Conservation (phyloP, 768 basidiomycete genomes). For the Myochromella boudieri region DNA sequence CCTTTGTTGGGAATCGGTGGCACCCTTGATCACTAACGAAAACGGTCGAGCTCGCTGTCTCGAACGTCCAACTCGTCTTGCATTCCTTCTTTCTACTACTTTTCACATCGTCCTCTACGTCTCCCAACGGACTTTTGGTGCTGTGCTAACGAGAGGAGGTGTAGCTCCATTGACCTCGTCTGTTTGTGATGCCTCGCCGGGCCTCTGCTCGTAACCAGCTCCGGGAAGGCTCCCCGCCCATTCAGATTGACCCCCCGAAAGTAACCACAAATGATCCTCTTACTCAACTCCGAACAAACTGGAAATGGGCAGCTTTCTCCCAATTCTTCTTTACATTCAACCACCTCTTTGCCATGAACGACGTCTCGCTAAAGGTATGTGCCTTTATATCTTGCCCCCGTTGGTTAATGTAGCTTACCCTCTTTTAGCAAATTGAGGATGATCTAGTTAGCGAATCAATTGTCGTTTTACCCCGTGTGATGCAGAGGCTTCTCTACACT, state of each 20-base stretch:
- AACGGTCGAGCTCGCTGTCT: constrained; percentile 15
- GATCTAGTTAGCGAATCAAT: constrained; percentile 65
- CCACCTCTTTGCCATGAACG: constrained; percentile 66
- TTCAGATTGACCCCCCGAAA: constrained; percentile 24
- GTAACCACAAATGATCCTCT: constrained; percentile 37
- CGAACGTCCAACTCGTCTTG: constrained; percentile 13
- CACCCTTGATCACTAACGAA: constrained; percentile 17
- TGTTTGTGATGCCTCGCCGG: constrained; percentile 55
- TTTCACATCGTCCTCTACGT: not conserved
- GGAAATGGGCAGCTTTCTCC: constrained; percentile 91
- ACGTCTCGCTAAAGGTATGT: constrained; percentile 66
- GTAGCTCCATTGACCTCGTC: constrained; percentile 7
- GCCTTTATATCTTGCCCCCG: constrained; percentile 10
- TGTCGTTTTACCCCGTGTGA: constrained; percentile 66
- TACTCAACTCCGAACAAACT: constrained; percentile 65
- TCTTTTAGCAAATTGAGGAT: constrained; percentile 69
- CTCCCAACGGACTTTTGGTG: not conserved
- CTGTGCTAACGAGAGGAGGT: constrained; percentile 7
- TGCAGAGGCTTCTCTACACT: constrained; percentile 70
- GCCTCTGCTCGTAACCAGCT: constrained; percentile 38
- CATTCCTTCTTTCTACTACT: not conserved
- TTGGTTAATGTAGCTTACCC: constrained; percentile 7
- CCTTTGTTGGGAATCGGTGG: constrained; percentile 12
- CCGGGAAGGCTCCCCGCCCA: constrained; percentile 27
- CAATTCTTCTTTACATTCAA: constrained; percentile 90